Evolutionary conservation across 371 early-diverging fungal species (phyloP).

Genomic region (Capniomyces stellatus): DNA sequence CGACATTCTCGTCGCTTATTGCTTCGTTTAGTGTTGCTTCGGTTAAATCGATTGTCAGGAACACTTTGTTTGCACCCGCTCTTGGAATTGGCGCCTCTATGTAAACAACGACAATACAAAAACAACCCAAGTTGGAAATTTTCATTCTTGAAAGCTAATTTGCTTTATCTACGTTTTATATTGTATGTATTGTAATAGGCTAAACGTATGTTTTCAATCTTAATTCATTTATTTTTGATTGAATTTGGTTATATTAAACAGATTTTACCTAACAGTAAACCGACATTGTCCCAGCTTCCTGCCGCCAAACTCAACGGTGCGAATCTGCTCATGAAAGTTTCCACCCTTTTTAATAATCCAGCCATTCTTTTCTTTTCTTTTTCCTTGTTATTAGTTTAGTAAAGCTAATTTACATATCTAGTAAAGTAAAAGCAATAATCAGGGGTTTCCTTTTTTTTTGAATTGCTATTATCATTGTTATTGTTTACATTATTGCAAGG

Average conservation of each 20-base stretch:
- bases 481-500: no score
- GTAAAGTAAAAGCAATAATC: no score
- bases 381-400: no score
- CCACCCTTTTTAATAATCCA: constrained; percentile 19
- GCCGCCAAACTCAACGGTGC: constrained; percentile 83
- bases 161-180: no score
- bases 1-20: constrained; percentile 53
- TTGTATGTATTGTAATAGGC: no score
- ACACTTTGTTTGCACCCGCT: constrained; percentile 46
- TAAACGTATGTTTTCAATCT: no score
- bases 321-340: constrained; percentile 49
- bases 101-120: neutral
- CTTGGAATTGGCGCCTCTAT: constrained; percentile 56
- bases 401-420: no score
- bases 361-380: no score
- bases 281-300: constrained; percentile 93
- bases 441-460: no score
- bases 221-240: neutral
- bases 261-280: constrained; percentile 64
- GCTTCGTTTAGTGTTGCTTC: constrained; percentile 79
- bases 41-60: constrained; percentile 92
- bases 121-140: no score
- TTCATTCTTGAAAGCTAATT: neutral
- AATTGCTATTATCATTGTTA: no score
- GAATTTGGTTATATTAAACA: no score